Conservation (phyloP, 2,329 filamentous ascomycete species). For the Aspergillus neoniger region DNA sequence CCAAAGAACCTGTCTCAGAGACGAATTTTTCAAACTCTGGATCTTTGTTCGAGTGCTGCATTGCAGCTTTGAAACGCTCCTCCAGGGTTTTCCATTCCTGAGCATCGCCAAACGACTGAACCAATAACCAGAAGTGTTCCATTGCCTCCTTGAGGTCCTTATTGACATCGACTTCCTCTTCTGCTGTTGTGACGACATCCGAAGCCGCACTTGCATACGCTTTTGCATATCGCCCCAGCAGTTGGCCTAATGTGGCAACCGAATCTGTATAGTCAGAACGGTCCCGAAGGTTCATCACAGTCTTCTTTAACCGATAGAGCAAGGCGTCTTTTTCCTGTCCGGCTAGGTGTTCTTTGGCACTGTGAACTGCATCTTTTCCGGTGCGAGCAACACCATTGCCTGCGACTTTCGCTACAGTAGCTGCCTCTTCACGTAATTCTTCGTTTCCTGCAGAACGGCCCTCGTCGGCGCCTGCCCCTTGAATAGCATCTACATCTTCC, state of each 20-base stretch:
- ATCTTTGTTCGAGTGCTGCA: slow-evolving; percentile 74
- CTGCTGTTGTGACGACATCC: slow-evolving; percentile 65
- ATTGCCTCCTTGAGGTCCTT: slow-evolving; percentile 72
- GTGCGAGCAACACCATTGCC: slow-evolving; percentile 41
- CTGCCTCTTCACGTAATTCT: slow-evolving; percentile 62
- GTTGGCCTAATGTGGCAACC: slow-evolving; percentile 72
- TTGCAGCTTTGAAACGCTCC: slow-evolving; percentile 65
- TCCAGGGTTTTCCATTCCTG: slow-evolving; percentile 76
- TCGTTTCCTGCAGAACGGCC: slow-evolving; percentile 57
- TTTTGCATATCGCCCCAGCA: slow-evolving; percentile 76
- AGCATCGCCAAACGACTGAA: slow-evolving; percentile 76
- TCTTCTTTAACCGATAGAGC: slow-evolving; percentile 72
- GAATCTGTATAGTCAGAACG: slow-evolving; percentile 83
- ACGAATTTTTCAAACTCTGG: slow-evolving; percentile 80
- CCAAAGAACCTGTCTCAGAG: slow-evolving; percentile 68
- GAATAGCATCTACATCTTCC: slow-evolving; percentile 58
- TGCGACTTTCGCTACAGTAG: slow-evolving; percentile 52
- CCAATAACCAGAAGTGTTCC: slow-evolving; percentile 75
- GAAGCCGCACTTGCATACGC: slow-evolving; percentile 74
- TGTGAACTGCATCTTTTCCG: slow-evolving; percentile 63
- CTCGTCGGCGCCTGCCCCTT: slow-evolving; percentile 47
- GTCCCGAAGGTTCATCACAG: slow-evolving; percentile 71
- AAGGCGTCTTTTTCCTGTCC: slow-evolving; percentile 74
- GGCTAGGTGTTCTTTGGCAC: slow-evolving; percentile 70
- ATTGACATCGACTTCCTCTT: slow-evolving; percentile 73